These are phyloP conservation scores for Coemansia sp. DNA, from an alignment of 192 early-diverging fungal genomes.

Conservation along the genomic window DNA sequence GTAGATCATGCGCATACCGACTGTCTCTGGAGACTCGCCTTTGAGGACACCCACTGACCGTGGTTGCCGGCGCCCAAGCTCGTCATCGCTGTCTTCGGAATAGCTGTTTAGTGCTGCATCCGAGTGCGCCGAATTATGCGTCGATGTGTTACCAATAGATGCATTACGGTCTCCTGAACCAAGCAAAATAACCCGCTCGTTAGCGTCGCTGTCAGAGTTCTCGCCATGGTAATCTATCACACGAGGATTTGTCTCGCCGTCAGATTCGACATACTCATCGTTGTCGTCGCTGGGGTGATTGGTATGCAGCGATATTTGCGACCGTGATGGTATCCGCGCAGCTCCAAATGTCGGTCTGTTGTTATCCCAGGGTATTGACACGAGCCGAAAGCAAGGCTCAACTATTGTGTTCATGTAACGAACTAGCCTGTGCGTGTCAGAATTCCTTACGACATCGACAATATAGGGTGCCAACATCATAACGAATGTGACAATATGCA, in stretches of 20 bases:
- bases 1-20: conserved; percentile 37
- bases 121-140: background rate
- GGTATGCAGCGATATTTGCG: conserved; percentile 51
- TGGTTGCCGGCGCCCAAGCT: conserved; percentile 15
- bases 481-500: conserved; percentile 38
- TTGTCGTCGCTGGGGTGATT: conserved; percentile 12
- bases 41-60: background rate
- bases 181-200: conserved; percentile 25
- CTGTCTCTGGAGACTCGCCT: conserved; percentile 36
- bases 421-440: conserved; percentile 32
- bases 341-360: background rate
- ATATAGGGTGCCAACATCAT: conserved; percentile 42
- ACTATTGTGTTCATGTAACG: conserved; percentile 1
- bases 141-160: background rate
- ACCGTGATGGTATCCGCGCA: conserved; percentile 12
- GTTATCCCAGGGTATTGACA: background rate
- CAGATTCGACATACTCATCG: background rate
- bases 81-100: conserved; percentile 10
- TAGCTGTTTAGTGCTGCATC: background rate
- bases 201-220: conserved; percentile 5
- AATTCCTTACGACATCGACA: conserved; percentile 22
- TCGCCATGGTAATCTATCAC: conserved; percentile 3
- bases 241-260: conserved; percentile 5
- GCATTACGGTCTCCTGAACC: conserved; percentile 5
- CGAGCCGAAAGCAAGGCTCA: conserved; percentile 13